phyloP scores from a whole-genome alignment of 345 rosid species.

The Eucalyptus pumila region DNA sequence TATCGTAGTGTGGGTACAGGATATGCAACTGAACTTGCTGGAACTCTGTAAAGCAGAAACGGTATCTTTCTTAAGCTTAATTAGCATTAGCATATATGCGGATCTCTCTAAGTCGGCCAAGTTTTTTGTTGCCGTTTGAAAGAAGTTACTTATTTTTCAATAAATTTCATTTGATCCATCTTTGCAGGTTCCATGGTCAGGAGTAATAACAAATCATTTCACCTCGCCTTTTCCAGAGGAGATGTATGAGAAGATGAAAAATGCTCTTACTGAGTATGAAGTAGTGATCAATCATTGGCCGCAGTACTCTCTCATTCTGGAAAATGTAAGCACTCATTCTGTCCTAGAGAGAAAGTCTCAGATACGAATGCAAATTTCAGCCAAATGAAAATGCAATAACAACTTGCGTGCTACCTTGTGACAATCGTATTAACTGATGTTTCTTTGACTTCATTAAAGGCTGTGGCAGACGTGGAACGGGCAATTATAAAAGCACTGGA shows the following conservation, averaged over 20 bases:
- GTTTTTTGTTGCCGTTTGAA: background rate
- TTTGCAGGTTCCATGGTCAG: constrained; percentile 75
- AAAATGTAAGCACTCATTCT: constrained; percentile 45
- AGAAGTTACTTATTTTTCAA: background rate
- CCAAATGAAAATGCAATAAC: background rate
- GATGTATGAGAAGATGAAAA: constrained; percentile 75
- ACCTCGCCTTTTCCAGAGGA: constrained; percentile 95
- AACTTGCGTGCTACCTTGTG: background rate
- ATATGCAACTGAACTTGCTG: constrained; percentile 82
- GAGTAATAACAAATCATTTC: constrained; percentile 72
- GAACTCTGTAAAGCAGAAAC: constrained; percentile 86
- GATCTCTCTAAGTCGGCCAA: background rate
- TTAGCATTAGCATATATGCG: background rate
- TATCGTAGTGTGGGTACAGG: constrained; percentile 90
- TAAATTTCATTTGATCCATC: background rate
- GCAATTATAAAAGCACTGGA: constrained; percentile 78
- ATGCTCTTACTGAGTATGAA: constrained; percentile 65
- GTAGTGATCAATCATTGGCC: constrained; percentile 95
- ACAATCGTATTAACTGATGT: background rate
- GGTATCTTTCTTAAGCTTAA: constrained; percentile 25
- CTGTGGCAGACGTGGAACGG: constrained; percentile 71
- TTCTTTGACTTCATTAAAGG: constrained; percentile 18
- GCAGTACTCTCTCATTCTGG: constrained; percentile 70
- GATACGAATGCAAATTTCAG: background rate
- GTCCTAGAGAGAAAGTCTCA: background rate